Evolutionary conservation across 2,329 filamentous ascomycete genomes (phyloP), one percentile per base, ranked within the genome.

Genomic region (Incumbomyces delicatus): DNA sequence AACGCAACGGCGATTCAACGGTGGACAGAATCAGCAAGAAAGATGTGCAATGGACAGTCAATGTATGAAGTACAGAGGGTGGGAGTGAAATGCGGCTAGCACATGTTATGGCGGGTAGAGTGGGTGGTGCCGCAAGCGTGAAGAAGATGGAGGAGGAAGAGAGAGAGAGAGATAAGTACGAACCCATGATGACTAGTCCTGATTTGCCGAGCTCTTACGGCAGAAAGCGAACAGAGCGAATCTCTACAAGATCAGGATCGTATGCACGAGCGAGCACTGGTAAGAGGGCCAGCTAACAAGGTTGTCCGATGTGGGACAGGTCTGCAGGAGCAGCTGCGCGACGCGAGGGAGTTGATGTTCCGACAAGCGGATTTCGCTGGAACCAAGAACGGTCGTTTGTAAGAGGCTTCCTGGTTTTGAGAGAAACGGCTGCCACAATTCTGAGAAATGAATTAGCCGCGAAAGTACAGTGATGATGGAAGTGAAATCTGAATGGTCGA

Each of bases 181-280:
- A 51, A 62, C 60, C 60, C 60, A 62, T 62, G 54, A 53, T 58
- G 52, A 45, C 42, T 45, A 45, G 42, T 45, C 27, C 42, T 45
- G 42, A 45, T 45, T 45, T 45, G 42, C 33, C 42, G 42, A 45
- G 42, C 42, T 45, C 33, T 45, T 45, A 45, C 42, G 33, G 41
- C 42, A 45, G 18, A 45, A 44, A 30, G 30, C 22, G 42, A 45
- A 38, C 48, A 55, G 55, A 53, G 52, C 47, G 50, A 48, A 54
- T 51, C 52, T 51, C 52, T 57, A 56, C 55, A 52, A 53, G 50
- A 57, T 57, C 53, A 54, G 56, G 52, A 54, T 58, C 49, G 55
- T 44, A 58, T 58, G 56, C 57, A 57, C 54, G 52, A 56, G 48
- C 53, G 55, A 53, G 52, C 50, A 57, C 50, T 46, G 42, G 41